Percentiles rank a stretch among this genome's conserved stretches.
Conservation (phyloP, 495 filamentous ascomycete genomes). For the Annulohypoxylon moriforme region DNA sequence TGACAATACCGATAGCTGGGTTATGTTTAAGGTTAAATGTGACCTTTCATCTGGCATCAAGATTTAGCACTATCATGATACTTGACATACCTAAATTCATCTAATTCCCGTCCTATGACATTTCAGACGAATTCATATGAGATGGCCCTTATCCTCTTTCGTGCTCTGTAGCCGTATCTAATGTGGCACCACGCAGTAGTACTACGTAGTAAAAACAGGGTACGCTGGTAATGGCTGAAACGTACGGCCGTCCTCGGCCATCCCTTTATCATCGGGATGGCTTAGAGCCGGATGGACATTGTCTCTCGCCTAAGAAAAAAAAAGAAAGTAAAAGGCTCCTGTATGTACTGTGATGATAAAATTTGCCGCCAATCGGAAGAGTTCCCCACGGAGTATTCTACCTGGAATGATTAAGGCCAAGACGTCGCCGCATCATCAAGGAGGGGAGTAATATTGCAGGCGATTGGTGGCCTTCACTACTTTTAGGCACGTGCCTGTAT, state of each 20-base stretch:
- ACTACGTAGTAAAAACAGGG: conserved; percentile 2
- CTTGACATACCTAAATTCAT: conserved; percentile 1
- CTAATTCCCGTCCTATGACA: conserved; percentile 2
- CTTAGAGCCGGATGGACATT: conserved; percentile 23
- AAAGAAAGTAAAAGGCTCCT: background rate
- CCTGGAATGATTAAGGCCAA: conserved; percentile 10
- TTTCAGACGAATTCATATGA: conserved; percentile 26
- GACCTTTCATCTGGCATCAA: conserved; percentile 17
- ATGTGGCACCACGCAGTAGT: conserved; percentile 3
- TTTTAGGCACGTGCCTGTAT: conserved; percentile 12
- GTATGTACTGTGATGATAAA: background rate
- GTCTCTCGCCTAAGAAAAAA: conserved; percentile 29
- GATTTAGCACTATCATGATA: background rate
- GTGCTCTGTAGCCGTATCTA: conserved; percentile 9
- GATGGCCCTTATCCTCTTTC: conserved; percentile 5
- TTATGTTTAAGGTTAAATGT: conserved; percentile 37
- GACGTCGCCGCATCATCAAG: conserved; percentile 11
- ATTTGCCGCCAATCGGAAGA: conserved; percentile 27
- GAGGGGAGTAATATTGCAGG: background rate
- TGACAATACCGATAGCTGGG: conserved; percentile 7
- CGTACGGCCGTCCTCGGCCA: conserved; percentile 1
- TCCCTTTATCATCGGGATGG: conserved; percentile 39
- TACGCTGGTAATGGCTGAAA: conserved; percentile 33
- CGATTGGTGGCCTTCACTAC: conserved; percentile 8
- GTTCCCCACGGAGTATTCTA: conserved; percentile 6